Base-by-base conservation (phyloP, 2,329 filamentous ascomycete species). In the Epichloe baconii region DNA sequence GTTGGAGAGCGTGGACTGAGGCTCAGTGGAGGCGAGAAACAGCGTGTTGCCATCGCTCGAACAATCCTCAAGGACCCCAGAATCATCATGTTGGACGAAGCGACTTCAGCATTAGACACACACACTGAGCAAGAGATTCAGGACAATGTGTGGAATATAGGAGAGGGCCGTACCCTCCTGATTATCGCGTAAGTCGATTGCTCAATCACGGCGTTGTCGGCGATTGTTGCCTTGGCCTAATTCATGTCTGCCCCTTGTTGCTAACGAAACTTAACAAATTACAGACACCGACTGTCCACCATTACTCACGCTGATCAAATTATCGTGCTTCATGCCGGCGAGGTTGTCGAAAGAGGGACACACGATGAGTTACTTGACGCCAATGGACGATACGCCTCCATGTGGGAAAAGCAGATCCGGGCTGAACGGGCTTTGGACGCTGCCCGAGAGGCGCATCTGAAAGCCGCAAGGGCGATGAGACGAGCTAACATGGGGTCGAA, bases 71-170 rank as follows among this genome's bases (percentile, higher is more conserved):
- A 96, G 68, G 82, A 95, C 58, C 89, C 90, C 1, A 83, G 85
- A 48, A 90, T 96, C 61, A 95, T 95, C 62, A 85, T 96, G 69
- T 74, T 96, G 40, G 90, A 96, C 64, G 90, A 96, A 68, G 90
- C 90, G 12, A 96, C 89, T 1, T 91, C 90, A 36, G 89, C 90
- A 10, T 74, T 96, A 34, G 90, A 96, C 64, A 89, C 88, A 0
- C 87, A 93, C 57, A 96, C 90, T 0, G 90, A 96, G 66, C 86
- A 94, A 65, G 86, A 94, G 63, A 95, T 96, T 53, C 90, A 96
- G 67, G 80, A 85, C 53, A 89, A 90, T 37, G 78, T 98, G 35
- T 83, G 83, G 52, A 88, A 79, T 14, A 80, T 97, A 45, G 87
- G 88, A 15, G 76, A 85, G 58, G 90, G 89, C 47, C 85, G 93